A percentile compares a stretch with the other conserved stretches of the same genome.
phyloP scores from a whole-genome alignment of 495 filamentous ascomycete species.

The Sphaerosporella brunnea region DNA sequence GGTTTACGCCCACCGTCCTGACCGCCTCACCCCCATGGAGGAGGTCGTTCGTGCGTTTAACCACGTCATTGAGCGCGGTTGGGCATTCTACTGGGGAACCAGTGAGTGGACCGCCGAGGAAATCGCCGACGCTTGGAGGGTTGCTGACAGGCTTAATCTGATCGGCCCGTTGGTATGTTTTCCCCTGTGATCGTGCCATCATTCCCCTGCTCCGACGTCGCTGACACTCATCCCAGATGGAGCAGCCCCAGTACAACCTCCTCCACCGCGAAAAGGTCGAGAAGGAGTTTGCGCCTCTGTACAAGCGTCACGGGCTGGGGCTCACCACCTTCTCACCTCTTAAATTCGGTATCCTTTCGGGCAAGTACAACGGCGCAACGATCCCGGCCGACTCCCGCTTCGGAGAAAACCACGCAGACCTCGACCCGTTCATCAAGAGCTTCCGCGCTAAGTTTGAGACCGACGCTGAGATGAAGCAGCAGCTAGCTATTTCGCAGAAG shows the following conservation, averaged over 20 bases:
- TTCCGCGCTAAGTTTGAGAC: slow-evolving; percentile 30
- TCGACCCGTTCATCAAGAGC: slow-evolving; percentile 32
- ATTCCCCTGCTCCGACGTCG: neutral
- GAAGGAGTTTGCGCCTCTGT: slow-evolving; percentile 51
- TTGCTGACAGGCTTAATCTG: slow-evolving; percentile 57
- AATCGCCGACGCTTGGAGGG: slow-evolving; percentile 56
- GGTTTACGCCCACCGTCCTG: slow-evolving; percentile 71
- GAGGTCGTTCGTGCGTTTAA: slow-evolving; percentile 77
- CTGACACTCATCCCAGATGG: too few relatives aligned
- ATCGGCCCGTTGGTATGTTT: slow-evolving; percentile 44
- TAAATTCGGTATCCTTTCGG: slow-evolving; percentile 54
- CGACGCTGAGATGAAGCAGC: slow-evolving; percentile 22
- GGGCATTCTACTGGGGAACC: slow-evolving; percentile 83
- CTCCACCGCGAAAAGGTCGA: slow-evolving; percentile 57
- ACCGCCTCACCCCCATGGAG: slow-evolving; percentile 68
- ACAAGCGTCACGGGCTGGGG: slow-evolving; percentile 45
- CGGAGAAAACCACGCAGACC: slow-evolving; percentile 25
- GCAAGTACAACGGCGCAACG: slow-evolving; percentile 48
- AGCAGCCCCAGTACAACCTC: slow-evolving; percentile 77
- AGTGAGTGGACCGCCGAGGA: slow-evolving; percentile 72
- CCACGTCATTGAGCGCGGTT: slow-evolving; percentile 54
- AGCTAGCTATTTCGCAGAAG: slow-evolving; percentile 26
- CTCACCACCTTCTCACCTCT: slow-evolving; percentile 60
- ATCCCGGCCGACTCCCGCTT: slow-evolving; percentile 3
- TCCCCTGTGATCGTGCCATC: neutral